Percentiles rank a stretch among this genome's conserved stretches.
Conservation (phyloP, 2,329 filamentous ascomycete species). For the Phoma sp. region DNA sequence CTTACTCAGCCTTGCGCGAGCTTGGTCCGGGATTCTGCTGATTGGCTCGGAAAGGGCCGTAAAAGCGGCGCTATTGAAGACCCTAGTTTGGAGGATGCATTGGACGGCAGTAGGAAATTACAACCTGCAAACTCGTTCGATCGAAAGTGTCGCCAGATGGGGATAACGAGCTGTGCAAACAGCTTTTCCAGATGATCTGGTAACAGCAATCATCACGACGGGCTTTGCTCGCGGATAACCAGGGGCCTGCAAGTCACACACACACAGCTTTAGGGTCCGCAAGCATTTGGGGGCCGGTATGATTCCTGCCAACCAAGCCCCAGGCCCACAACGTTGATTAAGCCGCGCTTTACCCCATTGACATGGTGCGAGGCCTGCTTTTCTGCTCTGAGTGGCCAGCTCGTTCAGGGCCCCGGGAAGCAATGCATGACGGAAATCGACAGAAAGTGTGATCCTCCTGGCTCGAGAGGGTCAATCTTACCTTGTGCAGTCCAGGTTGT, state of each 20-base stretch:
- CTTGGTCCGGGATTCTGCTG: neutral
- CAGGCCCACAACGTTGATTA: no score
- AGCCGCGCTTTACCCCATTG: no score
- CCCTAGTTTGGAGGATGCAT: constrained; percentile 7
- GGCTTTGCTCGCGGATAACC: no score
- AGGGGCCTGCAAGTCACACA: no score
- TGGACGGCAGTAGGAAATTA: constrained; percentile 8
- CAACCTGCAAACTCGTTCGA: neutral
- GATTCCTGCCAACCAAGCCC: no score
- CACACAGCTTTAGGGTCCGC: no score
- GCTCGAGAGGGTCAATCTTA: constrained; percentile 1
- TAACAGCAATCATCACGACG: no score
- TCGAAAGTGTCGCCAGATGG: no score
- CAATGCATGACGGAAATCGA: neutral
- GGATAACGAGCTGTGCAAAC: no score
- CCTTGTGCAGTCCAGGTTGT: neutral
- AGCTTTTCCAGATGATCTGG: no score
- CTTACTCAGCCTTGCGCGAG: constrained; percentile 5
- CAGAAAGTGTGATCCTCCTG: neutral
- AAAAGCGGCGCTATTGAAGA: neutral
- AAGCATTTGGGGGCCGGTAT: no score
- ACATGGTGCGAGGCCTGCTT: no score
- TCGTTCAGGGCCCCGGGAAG: neutral
- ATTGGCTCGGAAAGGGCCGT: constrained; percentile 6
- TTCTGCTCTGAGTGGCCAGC: neutral